phyloP scores from a whole-genome alignment of 257 asterid genomes.

The Mitragyna speciosa region DNA sequence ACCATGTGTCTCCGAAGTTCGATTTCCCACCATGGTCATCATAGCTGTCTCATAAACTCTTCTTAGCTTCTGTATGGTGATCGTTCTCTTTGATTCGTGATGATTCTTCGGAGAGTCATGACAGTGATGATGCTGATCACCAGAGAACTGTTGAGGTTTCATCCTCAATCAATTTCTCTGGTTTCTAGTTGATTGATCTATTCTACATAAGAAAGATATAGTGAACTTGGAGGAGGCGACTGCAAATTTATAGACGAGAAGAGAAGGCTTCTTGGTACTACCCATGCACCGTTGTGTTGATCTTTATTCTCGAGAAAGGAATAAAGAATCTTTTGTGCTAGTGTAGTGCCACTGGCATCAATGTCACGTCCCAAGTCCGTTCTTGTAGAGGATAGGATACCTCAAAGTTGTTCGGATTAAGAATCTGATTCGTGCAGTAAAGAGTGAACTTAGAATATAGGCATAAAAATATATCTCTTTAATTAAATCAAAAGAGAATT shows the following conservation, averaged over 20 bases:
- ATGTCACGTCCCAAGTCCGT: neutral
- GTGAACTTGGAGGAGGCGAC: neutral
- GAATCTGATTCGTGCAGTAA: neutral
- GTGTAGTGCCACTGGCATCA: neutral
- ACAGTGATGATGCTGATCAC: slow-evolving; percentile 13
- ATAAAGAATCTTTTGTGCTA: neutral
- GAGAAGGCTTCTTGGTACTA: neutral
- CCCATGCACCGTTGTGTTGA: neutral
- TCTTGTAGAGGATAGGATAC: neutral
- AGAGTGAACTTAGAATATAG: neutral
- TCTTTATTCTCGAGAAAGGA: neutral
- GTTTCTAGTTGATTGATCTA: neutral
- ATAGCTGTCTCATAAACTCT: slow-evolving; percentile 9
- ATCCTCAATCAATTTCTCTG: slow-evolving; percentile 19
- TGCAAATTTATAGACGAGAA: slow-evolving; percentile 14
- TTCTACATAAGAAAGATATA: neutral
- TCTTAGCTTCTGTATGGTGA: slow-evolving; percentile 27
- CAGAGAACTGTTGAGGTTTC: slow-evolving; percentile 38
- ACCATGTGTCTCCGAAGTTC: neutral
- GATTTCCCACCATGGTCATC: slow-evolving; percentile 15
- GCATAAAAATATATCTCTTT: neutral
- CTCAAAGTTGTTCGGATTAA: neutral
- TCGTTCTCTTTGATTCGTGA: slow-evolving; percentile 24
- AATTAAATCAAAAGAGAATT: neutral
- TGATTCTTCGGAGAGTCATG: slow-evolving; percentile 17